phyloP scores from a whole-genome alignment of 164 flowering plant species.

The Buxus sempervirens region DNA sequence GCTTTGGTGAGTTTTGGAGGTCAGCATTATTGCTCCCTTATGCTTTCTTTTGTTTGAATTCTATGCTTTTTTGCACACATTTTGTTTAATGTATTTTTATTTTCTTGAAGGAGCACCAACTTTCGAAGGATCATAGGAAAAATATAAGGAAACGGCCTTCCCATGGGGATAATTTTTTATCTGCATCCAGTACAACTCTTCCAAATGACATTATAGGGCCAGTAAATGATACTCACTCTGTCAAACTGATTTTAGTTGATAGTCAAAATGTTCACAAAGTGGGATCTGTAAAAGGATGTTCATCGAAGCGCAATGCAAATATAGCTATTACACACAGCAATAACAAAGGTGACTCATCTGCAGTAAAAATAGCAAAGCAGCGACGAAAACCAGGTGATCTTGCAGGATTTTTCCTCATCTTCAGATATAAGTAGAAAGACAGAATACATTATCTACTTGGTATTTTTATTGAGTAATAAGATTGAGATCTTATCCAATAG shows the following conservation, averaged over 20 bases:
- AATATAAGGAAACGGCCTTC: slow-evolving; percentile 50
- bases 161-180: slow-evolving; percentile 44
- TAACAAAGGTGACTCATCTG: slow-evolving; percentile 46
- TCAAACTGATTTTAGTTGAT: slow-evolving; percentile 57
- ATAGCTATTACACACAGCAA: slow-evolving; percentile 42
- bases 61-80: slow-evolving; percentile 7
- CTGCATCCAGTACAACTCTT: slow-evolving; percentile 31
- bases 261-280: slow-evolving; percentile 62
- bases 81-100: slow-evolving; percentile 20
- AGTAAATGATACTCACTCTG: slow-evolving; percentile 48
- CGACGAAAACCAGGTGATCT: slow-evolving; percentile 61
- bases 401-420: neutral
- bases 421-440: neutral
- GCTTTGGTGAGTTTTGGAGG: slow-evolving; percentile 69
- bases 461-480: no score
- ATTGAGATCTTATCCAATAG: neutral
- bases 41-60: neutral
- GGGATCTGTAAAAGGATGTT: slow-evolving; percentile 59
- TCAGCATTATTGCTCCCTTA: neutral
- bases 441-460: neutral
- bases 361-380: slow-evolving; percentile 51
- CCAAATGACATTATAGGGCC: slow-evolving; percentile 45
- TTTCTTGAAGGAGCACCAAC: slow-evolving; percentile 85
- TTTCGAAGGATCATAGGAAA: slow-evolving; percentile 85
- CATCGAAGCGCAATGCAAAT: slow-evolving; percentile 49